These are phyloP conservation scores for Calonectria hawksworthii DNA, from an alignment of 2,329 filamentous ascomycete species.

Conservation along the genomic window DNA sequence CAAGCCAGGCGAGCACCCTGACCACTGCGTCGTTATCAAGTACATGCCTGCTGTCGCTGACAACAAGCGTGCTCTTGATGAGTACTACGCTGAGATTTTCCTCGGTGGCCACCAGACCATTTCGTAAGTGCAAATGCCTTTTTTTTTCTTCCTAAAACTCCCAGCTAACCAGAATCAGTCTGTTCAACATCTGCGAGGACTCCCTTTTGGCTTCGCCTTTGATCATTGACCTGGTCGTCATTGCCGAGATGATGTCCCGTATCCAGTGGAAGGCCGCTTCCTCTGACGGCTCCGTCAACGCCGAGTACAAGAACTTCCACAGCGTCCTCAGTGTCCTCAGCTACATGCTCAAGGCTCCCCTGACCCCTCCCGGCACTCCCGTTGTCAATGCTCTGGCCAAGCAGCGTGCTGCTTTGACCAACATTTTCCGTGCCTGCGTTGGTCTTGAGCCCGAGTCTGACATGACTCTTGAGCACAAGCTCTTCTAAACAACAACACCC, in stretches of 20 bases:
- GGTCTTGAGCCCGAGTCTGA: constrained; percentile 97
- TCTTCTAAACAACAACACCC: constrained; percentile 72
- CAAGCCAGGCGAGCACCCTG: constrained; percentile 91
- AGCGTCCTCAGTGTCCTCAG: constrained; percentile 96
- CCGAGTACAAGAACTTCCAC: constrained; percentile 93
- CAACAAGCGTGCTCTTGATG: constrained; percentile 98
- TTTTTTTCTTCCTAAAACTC: neutral
- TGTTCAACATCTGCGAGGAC: constrained; percentile 99
- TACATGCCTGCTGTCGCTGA: constrained; percentile 99
- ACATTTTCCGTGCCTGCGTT: constrained; percentile 98
- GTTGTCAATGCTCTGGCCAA: constrained; percentile 97
- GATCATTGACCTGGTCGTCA: constrained; percentile 95
- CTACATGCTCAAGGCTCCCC: constrained; percentile 98
- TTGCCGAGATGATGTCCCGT: constrained; percentile 98
- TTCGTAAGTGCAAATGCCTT: constrained; percentile 64
- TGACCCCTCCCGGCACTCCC: constrained; percentile 94
- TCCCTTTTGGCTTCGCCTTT: constrained; percentile 94
- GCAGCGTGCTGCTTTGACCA: constrained; percentile 93
- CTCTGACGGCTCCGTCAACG: constrained; percentile 64
- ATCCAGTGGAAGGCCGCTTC: constrained; percentile 86
- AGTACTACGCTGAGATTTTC: constrained; percentile 99
- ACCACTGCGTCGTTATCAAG: constrained; percentile 99
- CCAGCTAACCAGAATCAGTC: constrained; percentile 62
- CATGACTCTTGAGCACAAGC: constrained; percentile 99
- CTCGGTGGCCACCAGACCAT: constrained; percentile 99